A percentile compares a stretch with the other conserved stretches of the same genome.
These are phyloP conservation scores for Austroboletus novae-zelandiae DNA, from an alignment of 1,284 basidiomycete genomes.

Conservation along the genomic window DNA sequence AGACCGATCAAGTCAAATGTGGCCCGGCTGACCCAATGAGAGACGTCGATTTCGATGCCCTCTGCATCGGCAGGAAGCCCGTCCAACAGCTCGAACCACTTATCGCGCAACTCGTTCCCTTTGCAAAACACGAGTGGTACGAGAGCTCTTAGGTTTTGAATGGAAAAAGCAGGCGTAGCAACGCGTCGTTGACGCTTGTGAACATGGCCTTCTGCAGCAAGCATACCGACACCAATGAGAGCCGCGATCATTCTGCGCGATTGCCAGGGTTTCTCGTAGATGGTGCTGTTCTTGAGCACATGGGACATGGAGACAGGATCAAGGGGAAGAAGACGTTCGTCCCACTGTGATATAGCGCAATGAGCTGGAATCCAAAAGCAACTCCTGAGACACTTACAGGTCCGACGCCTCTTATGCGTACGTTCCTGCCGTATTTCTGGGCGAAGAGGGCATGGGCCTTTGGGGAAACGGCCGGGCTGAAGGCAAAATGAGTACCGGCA, in stretches of 20 bases:
- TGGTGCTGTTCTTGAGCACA: conserved; percentile 62
- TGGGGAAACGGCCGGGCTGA: conserved; percentile 57
- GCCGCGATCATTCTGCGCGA: conserved; percentile 68
- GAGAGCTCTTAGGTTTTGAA: conserved; percentile 67
- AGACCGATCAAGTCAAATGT: conserved; percentile 81
- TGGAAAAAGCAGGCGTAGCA: conserved; percentile 73
- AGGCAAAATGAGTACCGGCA: conserved; percentile 1
- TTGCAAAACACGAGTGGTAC: conserved; percentile 70
- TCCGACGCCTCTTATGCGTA: conserved; percentile 61
- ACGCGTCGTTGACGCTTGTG: conserved; percentile 76
- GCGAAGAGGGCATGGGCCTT: conserved; percentile 51
- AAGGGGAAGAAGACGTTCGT: conserved; percentile 70
- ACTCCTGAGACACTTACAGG: conserved; percentile 46
- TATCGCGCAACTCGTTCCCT: conserved; percentile 58
- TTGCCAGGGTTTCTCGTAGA: conserved; percentile 80
- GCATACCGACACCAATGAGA: conserved; percentile 75
- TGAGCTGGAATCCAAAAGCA: conserved; percentile 7
- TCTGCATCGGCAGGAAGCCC: conserved; percentile 7
- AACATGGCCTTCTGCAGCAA: conserved; percentile 69
- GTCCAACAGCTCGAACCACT: conserved; percentile 50
- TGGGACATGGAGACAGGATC: conserved; percentile 71
- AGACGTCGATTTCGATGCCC: conserved; percentile 53
- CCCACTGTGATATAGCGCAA: conserved; percentile 50
- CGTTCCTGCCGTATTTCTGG: conserved; percentile 52
- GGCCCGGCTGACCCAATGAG: conserved; percentile 70